Percentiles rank a stretch among this genome's conserved stretches.
phyloP scores from a whole-genome alignment of 2,329 filamentous ascomycete species.

The Botrytis tulipae region DNA sequence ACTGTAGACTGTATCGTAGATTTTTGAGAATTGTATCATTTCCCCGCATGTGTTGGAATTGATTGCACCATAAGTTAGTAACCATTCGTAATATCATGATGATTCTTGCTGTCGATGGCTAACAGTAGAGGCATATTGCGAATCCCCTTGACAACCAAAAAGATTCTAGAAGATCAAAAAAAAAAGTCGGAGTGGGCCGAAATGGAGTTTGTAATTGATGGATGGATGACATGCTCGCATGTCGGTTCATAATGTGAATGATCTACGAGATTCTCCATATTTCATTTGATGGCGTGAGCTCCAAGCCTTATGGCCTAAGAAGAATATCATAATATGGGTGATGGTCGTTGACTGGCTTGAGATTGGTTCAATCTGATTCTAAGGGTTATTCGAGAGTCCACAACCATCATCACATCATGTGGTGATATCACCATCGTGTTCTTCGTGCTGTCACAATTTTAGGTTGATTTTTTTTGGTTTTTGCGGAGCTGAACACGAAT shows the following conservation, averaged over 20 bases:
- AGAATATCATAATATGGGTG: not conserved
- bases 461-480: not conserved
- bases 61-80: not conserved
- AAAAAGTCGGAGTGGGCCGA: conserved; percentile 12
- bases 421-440: conserved; percentile 7
- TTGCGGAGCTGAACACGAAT: not conserved
- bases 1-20: no score
- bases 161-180: conserved; percentile 4
- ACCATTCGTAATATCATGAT: not conserved
- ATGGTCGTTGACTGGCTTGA: not conserved
- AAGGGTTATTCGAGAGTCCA: not conserved
- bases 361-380: not conserved
- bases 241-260: not conserved
- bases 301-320: not conserved
- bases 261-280: conserved; percentile 15
- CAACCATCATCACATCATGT: not conserved
- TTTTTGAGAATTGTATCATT: not conserved
- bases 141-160: not conserved
- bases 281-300: conserved; percentile 17
- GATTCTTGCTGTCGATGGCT: not conserved
- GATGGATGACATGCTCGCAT: not conserved
- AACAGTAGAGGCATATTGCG: not conserved
- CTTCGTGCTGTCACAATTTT: not conserved
- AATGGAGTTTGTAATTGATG: not conserved
- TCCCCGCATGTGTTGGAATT: not conserved